Evolutionary conservation across 495 filamentous ascomycete genomes (phyloP).

Genomic region (Trichoderma reesei): DNA sequence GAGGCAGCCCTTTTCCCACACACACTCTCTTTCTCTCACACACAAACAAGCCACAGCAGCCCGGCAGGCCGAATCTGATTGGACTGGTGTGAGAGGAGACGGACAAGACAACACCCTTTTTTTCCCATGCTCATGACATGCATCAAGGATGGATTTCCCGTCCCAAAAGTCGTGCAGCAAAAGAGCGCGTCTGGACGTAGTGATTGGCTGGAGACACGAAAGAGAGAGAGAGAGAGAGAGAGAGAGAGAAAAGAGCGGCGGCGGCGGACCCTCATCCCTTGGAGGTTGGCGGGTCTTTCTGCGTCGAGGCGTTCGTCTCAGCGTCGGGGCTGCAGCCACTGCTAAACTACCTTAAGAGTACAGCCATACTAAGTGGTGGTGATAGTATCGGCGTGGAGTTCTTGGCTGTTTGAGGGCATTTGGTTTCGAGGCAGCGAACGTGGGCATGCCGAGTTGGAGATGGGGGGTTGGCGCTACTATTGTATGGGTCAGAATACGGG

Average conservation of each 20-base stretch:
- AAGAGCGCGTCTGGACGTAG: conserved; percentile 23
- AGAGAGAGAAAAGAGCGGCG: too few species aligned
- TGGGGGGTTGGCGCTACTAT: conserved; percentile 12
- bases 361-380: too few species aligned
- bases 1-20: too few species aligned
- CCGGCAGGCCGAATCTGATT: conserved; percentile 15
- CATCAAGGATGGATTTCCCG: conserved; percentile 28
- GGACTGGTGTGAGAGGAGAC: conserved; percentile 17
- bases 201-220: conserved; percentile 23
- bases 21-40: too few species aligned
- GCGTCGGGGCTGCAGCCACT: conserved; percentile 11
- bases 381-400: too few species aligned
- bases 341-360: not conserved
- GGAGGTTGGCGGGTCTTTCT: too few species aligned
- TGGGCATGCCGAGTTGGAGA: conserved; percentile 17
- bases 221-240: too few species aligned
- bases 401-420: too few species aligned
- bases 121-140: conserved; percentile 25
- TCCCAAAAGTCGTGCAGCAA: conserved; percentile 25
- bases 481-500: conserved; percentile 12
- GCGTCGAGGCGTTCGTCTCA: conserved; percentile 16
- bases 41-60: conserved; percentile 16
- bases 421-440: too few species aligned
- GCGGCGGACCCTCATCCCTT: too few species aligned
- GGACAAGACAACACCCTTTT: too few species aligned